Base-by-base conservation (phyloP, 805 yeast species). In the Wickerhamomyces canadensis region DNA sequence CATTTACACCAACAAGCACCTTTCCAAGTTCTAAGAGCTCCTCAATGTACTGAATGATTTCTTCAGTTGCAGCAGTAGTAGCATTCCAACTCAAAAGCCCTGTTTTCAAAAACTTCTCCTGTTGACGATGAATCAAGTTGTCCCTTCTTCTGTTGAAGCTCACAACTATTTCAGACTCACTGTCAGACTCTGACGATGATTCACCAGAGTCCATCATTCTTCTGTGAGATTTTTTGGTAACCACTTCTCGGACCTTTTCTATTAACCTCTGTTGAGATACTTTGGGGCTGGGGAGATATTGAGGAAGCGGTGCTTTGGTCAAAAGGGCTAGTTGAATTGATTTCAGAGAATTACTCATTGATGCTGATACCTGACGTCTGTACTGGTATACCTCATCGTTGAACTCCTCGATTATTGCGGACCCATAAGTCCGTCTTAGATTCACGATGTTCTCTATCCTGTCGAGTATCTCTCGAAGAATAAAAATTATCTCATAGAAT, bases 31-130 rank as follows among this genome's bases (percentile, higher is more conserved):
- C 63, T 6, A 66, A 40, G 11, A 73, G 50, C 43, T 70, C 76
- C 42, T 73, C 78, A 19, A 68, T 58, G 43, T 69, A 72, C 33
- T 66, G 72, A 30, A 72, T 69, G 25, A 73, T 58, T 42, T 73
- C 77, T 41, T 69, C 75, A 3, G 67, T 50, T 0, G 75, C 74
- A 3, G 72, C 65, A 39, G 66, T 65, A 2, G 73, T 55, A 2
- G 78, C 78, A 47, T 69, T 72, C 78, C 78, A 73, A 37, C 70
- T 61, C 44, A 73, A 51, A 38, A 67, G 61, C 42, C 62, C 60
- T 39, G 66, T 67, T 38, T 62, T 60, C 16, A 64, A 37, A 4
- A 62, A 41, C 24, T 49, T 48, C 14, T 57, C 60, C 27, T 55
- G 57, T 6, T 53, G 54, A 2, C 25, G 30, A 12, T 54, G 42